These are phyloP conservation scores for Colletotrichum siamense DNA, from an alignment of 2,329 filamentous ascomycete species.

Conservation along the genomic window DNA sequence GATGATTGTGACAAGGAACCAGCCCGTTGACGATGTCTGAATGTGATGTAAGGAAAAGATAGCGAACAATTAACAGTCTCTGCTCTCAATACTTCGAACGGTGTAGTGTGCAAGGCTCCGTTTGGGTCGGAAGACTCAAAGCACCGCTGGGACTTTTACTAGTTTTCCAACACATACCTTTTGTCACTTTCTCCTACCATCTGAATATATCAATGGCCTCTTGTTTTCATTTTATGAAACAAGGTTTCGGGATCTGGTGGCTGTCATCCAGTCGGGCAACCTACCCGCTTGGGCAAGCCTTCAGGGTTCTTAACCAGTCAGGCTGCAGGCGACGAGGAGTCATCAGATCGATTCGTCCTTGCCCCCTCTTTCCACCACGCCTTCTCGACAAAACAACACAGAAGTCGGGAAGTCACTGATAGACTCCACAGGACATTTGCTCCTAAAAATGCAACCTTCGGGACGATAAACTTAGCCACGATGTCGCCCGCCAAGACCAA, in stretches of 20 bases:
- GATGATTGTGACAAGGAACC: not conserved
- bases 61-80: not conserved
- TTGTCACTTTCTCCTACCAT: not conserved
- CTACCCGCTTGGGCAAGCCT: not conserved
- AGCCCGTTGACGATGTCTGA: not conserved
- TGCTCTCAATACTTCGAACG: not conserved
- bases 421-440: not conserved
- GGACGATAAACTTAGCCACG: not conserved
- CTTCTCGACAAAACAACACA: not conserved
- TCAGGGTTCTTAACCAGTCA: not conserved
- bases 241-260: not conserved
- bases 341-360: not conserved
- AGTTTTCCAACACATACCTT: not conserved
- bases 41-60: not conserved
- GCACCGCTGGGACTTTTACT: not conserved
- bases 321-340: not conserved
- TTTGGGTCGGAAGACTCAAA: accelerated
- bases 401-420: not conserved
- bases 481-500: not conserved
- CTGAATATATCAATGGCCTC: not conserved
- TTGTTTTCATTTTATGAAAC: not conserved
- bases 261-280: not conserved
- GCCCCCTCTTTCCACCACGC: not conserved
- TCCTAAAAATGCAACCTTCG: accelerated
- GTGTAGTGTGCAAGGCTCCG: not conserved